These are phyloP conservation scores for Thalassiosira pacifica DNA, from an alignment of 352 stramenopile species.

Conservation along the genomic window DNA sequence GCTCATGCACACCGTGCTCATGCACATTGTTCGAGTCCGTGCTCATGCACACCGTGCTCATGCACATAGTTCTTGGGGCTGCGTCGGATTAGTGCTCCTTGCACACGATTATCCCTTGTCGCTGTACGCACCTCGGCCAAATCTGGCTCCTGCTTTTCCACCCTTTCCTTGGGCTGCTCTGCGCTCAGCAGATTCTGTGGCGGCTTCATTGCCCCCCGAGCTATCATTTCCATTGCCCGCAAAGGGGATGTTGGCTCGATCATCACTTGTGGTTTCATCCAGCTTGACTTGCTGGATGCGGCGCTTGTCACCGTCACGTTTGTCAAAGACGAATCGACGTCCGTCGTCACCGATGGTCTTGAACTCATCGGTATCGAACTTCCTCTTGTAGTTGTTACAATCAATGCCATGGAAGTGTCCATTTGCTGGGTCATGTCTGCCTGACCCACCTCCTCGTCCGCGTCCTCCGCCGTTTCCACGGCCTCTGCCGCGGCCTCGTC, in stretches of 20 bases:
- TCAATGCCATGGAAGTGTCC: background rate
- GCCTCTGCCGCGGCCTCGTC: background rate
- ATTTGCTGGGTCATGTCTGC: background rate
- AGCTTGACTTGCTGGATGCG: too few relatives aligned
- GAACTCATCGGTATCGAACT: too few relatives aligned
- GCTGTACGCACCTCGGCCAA: conserved; percentile 19
- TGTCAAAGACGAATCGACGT: too few relatives aligned
- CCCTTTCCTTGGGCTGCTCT: background rate
- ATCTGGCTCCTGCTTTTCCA: conserved; percentile 1
- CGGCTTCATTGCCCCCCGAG: too few relatives aligned
- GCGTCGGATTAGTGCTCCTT: background rate
- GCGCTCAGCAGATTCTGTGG: background rate
- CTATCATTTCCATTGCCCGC: too few relatives aligned
- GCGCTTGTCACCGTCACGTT: too few relatives aligned
- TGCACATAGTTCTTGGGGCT: too few relatives aligned
- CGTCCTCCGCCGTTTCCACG: background rate
- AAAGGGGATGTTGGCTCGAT: background rate
- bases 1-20: too few relatives aligned
- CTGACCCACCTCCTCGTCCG: background rate
- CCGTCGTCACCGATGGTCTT: too few relatives aligned
- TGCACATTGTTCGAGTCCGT: too few relatives aligned
- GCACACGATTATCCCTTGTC: background rate
- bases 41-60: too few relatives aligned
- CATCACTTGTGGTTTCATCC: too few relatives aligned
- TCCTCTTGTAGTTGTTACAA: background rate